phyloP scores from a whole-genome alignment of 495 filamentous ascomycete genomes.

The Venustampulla echinocandica region DNA sequence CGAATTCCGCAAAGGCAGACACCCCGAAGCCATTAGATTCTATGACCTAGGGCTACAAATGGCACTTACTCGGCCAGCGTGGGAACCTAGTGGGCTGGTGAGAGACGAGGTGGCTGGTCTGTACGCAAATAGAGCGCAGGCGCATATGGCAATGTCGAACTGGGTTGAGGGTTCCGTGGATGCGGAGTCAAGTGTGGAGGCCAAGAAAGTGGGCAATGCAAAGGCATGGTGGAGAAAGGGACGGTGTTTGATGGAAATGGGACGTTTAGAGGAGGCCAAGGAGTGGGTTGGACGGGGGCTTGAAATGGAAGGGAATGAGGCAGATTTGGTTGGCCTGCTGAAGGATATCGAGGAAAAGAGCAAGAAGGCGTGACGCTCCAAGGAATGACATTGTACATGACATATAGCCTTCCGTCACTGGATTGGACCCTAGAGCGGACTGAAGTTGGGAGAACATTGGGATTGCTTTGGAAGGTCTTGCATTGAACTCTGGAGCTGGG shows the following conservation, averaged over 20 bases:
- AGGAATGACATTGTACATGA: not conserved
- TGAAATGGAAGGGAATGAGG: slow-evolving; percentile 74
- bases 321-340: slow-evolving; percentile 58
- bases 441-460: not conserved
- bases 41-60: slow-evolving; percentile 82
- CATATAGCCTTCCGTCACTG: no score
- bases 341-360: slow-evolving; percentile 55
- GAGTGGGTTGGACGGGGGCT: slow-evolving; percentile 63
- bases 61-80: slow-evolving; percentile 69
- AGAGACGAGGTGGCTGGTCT: slow-evolving; percentile 73
- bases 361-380: slow-evolving; percentile 14
- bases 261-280: slow-evolving; percentile 69
- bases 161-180: slow-evolving; percentile 82
- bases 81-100: slow-evolving; percentile 77
- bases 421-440: not conserved
- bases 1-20: slow-evolving; percentile 65
- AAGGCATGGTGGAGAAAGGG: slow-evolving; percentile 91
- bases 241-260: slow-evolving; percentile 84
- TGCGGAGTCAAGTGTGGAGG: slow-evolving; percentile 81
- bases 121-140: slow-evolving; percentile 84
- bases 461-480: not conserved
- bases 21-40: slow-evolving; percentile 66
- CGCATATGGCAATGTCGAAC: slow-evolving; percentile 64
- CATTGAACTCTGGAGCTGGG: not conserved
- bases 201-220: slow-evolving; percentile 74